Base-by-base conservation (phyloP, 1,139 yeast genomes). In the Kurtzmaniella quercitrusa region DNA sequence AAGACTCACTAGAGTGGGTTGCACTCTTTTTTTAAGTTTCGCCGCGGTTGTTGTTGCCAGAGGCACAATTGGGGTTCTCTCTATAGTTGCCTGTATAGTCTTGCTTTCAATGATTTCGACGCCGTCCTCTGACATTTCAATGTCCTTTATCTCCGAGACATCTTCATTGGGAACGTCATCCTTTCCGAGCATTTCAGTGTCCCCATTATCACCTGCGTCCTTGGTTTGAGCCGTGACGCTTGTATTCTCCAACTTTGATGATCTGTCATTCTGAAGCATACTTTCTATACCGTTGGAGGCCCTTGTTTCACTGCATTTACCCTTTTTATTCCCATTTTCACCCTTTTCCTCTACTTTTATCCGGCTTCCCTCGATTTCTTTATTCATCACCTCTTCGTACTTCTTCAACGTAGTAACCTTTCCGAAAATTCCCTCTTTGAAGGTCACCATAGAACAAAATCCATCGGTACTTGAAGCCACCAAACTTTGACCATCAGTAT, bases 381-480 rank as follows among this genome's bases (percentile, higher is more conserved):
- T 21, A 4, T 21, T 8, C 23, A 21, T 5, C 23, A 21, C 23
- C 12, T 27, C 10, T 27, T 27, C 14, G 12, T 7, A 27, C 5
- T 27, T n/a, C 14, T 27, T 27, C 14, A 27, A 27, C 5, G 5
- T 27, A 11, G 36, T 31, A 19, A 24, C 25, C 34, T 62, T 68
- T 1, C 95, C 95, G 42, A 87, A 73, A 17, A 75, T 71, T 1
- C 65, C 74, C 1, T 62, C 58, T 3, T 73, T 75, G 46, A 87
- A 79, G 5, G 66, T 62, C 2, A 89, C 62, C 36, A 75, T 74
- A 1, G 96, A 85, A 54, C 97, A 87, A 57, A 89, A 91, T 18
- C 98, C 98, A 62, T 94, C 99, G 0, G 95, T 85, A 0, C 97
- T 87, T n/a, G 95, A 81, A 27, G 85, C 75, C 50, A 91, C 68